Base-by-base conservation (phyloP, 2,329 filamentous ascomycete genomes). In the Microcera coccophila region DNA sequence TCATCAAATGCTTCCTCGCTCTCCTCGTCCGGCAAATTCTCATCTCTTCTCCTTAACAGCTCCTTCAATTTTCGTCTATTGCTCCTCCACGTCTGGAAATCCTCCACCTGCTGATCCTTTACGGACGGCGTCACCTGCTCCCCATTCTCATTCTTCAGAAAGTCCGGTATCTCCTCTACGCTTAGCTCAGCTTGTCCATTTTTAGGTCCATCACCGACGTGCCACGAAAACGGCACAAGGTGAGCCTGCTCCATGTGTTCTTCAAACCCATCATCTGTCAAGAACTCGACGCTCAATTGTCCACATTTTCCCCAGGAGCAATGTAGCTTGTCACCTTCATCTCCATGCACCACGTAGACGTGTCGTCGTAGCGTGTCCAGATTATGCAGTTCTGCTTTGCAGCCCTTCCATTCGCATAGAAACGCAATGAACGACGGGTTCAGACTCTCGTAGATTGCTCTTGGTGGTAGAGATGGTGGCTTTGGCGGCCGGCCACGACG, bases 381-480 rank as follows among this genome's bases (percentile, higher is more conserved):
- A 53, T 84, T 84, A 38, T 82, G 78, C 35, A 84, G 65, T 61
- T 82, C 76, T 3, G 80, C 80, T 21, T 67, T 70, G 54, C 81
- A 84, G 0, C 66, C 66, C 17, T 63, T 50, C 81, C 81, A 84
- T 58, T 83, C 78, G 60, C 81, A 84, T 9, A 71, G 45, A 54
- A 79, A 84, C 2, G 68, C 60, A n/a, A 70, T 43, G 52, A 75
- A 82, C 4, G 61, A 62, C 5, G 74, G 69, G 17, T 67, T 57
- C 17, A 70, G 57, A 16, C 50, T 54, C 20, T 62, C 56, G 44
- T 76, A 80, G 20, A 69, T 58, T 11, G 69, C 64, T 34, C 64
- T 57, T 0, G 69, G 65, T 12, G 67, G 60, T 14, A 65, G 66
- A 4, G 66, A 65, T 3, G 63, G 57, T 20, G 62, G 52, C 40